A percentile compares a stretch with the other conserved stretches of the same genome.
Evolutionary conservation across 768 basidiomycete species (phyloP).

Genomic region (Strobilomyces confusus): DNA sequence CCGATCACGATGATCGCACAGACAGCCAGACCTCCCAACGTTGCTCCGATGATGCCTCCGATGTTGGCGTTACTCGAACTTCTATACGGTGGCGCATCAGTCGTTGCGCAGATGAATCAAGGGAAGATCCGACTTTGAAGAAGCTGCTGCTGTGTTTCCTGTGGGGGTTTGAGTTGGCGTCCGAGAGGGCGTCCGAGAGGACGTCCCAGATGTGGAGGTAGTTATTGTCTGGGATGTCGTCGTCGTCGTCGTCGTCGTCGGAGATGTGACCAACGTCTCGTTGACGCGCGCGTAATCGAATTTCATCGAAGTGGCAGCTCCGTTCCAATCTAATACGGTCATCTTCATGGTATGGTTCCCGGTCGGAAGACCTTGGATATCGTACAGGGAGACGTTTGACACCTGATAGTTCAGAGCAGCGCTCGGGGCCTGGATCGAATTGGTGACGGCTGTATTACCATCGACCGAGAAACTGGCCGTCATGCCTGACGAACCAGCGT

Average conservation of each 20-base stretch:
- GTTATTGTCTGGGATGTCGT: not conserved
- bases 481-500: constrained; percentile 18
- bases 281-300: constrained; percentile 27
- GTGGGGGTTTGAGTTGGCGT: not conserved
- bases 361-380: constrained; percentile 13
- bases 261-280: constrained; percentile 16
- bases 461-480: constrained; percentile 23
- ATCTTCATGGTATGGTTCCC: constrained; percentile 20
- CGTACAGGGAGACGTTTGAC: constrained; percentile 19
- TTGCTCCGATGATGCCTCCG: constrained; percentile 12
- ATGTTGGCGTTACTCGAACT: constrained; percentile 11
- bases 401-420: constrained; percentile 15
- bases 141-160: not conserved
- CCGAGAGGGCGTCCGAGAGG: not conserved
- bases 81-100: not conserved
- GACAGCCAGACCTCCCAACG: constrained; percentile 10
- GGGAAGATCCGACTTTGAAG: constrained; percentile 7
- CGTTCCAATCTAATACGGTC: constrained; percentile 21
- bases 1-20: not conserved
- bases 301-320: constrained; percentile 18
- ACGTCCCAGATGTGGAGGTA: not conserved
- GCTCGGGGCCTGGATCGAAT: not conserved
- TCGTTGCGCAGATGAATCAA: not conserved
- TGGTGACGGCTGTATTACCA: constrained; percentile 2
- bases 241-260: not conserved